Percentiles rank a stretch among this genome's conserved stretches.
Evolutionary conservation across 129 eudicot genomes (phyloP).

Genomic region (Glebionis coronaria): DNA sequence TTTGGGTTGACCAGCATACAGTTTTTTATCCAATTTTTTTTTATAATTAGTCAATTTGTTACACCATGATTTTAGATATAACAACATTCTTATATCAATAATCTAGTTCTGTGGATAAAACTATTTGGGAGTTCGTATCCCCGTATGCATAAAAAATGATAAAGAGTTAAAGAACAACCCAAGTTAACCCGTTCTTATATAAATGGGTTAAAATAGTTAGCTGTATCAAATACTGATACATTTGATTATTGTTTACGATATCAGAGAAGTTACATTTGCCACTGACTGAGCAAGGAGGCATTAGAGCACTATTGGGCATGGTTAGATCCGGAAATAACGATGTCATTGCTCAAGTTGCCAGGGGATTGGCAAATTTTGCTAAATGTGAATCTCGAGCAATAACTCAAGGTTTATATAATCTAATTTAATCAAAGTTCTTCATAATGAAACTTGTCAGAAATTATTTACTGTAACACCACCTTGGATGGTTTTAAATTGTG

Average conservation of each 20-base stretch:
- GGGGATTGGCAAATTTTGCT: conserved; percentile 90
- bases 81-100: too few species aligned
- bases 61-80: too few species aligned
- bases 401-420: conserved; percentile 57
- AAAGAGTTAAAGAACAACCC: too few species aligned
- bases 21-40: not conserved
- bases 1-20: not conserved
- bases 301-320: conserved; percentile 82
- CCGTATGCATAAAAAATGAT: too few species aligned
- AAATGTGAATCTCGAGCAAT: conserved; percentile 93
- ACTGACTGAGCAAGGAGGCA: conserved; percentile 78
- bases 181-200: too few species aligned
- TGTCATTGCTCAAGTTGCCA: conserved; percentile 86
- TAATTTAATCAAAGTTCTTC: not conserved
- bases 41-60: not conserved
- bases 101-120: too few species aligned
- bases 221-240: conserved; percentile 17
- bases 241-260: conserved; percentile 13
- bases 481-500: conserved; percentile 20
- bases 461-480: conserved; percentile 2
- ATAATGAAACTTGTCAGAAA: not conserved
- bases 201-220: too few species aligned
- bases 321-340: conserved; percentile 66
- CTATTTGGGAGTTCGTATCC: too few species aligned
- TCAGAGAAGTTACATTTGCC: conserved; percentile 67